Percentiles rank a stretch among this genome's conserved stretches.
phyloP scores from a whole-genome alignment of 2,329 filamentous ascomycete species.

The Ploettnerulaceae sp. region DNA sequence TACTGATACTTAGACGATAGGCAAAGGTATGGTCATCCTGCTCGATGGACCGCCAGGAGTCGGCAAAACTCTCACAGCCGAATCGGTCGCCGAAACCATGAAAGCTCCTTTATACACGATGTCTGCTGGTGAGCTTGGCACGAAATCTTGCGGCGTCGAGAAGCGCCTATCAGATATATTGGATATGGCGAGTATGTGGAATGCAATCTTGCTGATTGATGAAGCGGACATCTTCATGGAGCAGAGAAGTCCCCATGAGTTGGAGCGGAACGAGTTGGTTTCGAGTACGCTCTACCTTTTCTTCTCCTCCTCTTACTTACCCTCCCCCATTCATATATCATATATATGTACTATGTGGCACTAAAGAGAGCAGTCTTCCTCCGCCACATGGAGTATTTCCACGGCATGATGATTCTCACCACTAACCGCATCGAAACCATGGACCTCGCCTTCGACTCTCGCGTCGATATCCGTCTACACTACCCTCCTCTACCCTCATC shows the following conservation, averaged over 20 bases:
- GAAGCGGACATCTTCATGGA: constrained; percentile 48
- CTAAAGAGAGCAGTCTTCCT: constrained; percentile 35
- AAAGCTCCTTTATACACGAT: constrained; percentile 23
- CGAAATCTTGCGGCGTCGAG: constrained; percentile 29
- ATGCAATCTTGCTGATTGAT: constrained; percentile 46
- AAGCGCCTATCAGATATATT: constrained; percentile 50
- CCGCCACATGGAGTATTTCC: constrained; percentile 25
- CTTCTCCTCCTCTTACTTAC: no score
- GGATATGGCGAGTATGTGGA: constrained; percentile 52
- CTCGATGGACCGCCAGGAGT: constrained; percentile 32
- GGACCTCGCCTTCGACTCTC: constrained; percentile 18
- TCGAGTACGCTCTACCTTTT: constrained; percentile 31
- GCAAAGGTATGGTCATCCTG: constrained; percentile 41
- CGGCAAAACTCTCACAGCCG: constrained; percentile 22
- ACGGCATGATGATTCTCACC: constrained; percentile 31
- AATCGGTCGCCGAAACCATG: constrained; percentile 26
- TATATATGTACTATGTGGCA: no score
- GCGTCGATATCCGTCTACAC: constrained; percentile 17
- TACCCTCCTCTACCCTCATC: constrained; percentile 18
- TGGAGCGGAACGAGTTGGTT: constrained; percentile 38
- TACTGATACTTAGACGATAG: constrained; percentile 5
- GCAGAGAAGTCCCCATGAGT: constrained; percentile 30
- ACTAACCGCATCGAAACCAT: constrained; percentile 23
- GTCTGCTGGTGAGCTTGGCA: constrained; percentile 46
- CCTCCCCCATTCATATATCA: no score